Percentiles rank a stretch among this genome's conserved stretches.
Evolutionary conservation across 2,329 filamentous ascomycete species (phyloP).

Genomic region (Botrytis elliptica): DNA sequence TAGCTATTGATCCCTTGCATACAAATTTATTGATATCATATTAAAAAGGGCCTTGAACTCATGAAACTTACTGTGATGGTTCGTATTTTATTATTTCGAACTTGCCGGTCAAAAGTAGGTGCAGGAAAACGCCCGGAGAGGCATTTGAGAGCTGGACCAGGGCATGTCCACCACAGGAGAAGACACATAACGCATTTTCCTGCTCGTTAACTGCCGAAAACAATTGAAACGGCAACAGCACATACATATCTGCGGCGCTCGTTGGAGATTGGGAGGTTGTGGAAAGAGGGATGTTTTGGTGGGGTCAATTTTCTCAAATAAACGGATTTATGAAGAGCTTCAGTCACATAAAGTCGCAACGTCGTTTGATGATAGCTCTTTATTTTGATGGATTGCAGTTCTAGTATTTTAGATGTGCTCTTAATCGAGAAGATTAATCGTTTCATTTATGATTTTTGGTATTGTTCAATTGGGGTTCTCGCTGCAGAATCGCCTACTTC

Average conservation of each 20-base stretch:
- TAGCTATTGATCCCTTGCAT: neutral
- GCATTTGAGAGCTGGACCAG: neutral
- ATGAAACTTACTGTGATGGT: neutral
- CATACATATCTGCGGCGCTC: no score
- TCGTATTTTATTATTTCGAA: neutral
- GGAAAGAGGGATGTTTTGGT: neutral
- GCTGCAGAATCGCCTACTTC: neutral
- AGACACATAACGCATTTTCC: neutral
- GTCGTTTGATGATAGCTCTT: no score
- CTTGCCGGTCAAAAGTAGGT: neutral
- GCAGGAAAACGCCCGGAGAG: no score
- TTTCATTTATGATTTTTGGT: neutral
- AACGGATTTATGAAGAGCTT: neutral
- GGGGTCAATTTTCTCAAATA: neutral
- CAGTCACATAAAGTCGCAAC: neutral
- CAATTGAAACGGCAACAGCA: no score
- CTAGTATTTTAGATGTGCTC: no score
- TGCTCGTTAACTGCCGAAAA: no score
- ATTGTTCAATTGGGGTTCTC: neutral
- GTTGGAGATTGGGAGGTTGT: neutral
- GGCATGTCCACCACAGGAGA: neutral
- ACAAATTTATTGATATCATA: neutral
- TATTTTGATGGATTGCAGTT: neutral
- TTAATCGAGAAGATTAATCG: neutral
- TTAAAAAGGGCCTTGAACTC: neutral